Conservation (phyloP, 176 grass and related monocot genomes). For the Dactylis glomerata region DNA sequence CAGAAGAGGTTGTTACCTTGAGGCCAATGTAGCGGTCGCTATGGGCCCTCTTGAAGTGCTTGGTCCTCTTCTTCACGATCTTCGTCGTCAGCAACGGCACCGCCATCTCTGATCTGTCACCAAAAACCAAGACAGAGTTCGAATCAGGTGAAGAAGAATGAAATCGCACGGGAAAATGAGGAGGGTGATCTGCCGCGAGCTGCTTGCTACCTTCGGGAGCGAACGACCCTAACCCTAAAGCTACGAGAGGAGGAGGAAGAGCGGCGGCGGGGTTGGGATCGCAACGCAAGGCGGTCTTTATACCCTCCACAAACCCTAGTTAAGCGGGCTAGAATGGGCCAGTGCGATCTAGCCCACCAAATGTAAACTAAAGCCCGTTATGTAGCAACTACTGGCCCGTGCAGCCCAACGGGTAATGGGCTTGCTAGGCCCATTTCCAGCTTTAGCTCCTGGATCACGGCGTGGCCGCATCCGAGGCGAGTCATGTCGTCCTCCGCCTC, state of each 20-base stretch:
- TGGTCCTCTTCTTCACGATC: constrained; percentile 90
- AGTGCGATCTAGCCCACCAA: not conserved
- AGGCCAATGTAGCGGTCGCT: constrained; percentile 76
- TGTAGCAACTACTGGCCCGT: not conserved
- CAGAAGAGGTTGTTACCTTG: constrained; percentile 32
- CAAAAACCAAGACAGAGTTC: not conserved
- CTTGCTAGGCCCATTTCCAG: not conserved
- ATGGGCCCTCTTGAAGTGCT: constrained; percentile 46
- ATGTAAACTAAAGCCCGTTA: not conserved
- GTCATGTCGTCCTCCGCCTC: constrained; percentile 3
- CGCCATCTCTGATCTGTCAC: constrained; percentile 54
- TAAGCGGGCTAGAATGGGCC: not conserved
- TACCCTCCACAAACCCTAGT: constrained; percentile 29
- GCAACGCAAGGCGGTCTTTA: not conserved
- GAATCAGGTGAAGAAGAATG: not conserved
- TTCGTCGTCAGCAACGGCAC: constrained; percentile 71
- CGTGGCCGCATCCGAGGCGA: not conserved
- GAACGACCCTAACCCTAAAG: not conserved
- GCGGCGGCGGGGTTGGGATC: not conserved
- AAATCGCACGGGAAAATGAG: not conserved
- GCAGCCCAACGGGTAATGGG: not conserved
- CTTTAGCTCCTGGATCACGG: not conserved
- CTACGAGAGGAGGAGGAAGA: not conserved
- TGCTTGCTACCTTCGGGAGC: not conserved
- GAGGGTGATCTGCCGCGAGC: not conserved